phyloP scores from a whole-genome alignment of 768 basidiomycete species.

The Pholiota conissans region DNA sequence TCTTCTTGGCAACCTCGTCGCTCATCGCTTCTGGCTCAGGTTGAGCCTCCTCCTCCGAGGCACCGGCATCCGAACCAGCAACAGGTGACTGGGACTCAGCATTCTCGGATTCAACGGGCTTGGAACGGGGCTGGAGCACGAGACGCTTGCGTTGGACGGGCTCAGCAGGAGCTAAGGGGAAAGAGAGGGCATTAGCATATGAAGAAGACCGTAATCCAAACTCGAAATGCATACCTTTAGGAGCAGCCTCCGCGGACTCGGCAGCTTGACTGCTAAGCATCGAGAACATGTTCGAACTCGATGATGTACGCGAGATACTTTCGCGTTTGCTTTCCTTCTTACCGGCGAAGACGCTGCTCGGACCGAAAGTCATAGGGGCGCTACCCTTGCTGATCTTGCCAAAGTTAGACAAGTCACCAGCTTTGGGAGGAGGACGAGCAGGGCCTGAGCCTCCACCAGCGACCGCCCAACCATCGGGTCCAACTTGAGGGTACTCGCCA shows the following conservation, averaged over 20 bases:
- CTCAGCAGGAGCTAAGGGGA: conserved; percentile 39
- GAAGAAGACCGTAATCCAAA: neutral
- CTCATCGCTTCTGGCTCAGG: conserved; percentile 48
- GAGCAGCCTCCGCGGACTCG: conserved; percentile 48
- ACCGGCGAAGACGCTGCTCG: conserved; percentile 78
- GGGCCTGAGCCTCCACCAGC: conserved; percentile 46
- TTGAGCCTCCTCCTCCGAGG: conserved; percentile 49
- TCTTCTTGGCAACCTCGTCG: conserved; percentile 66
- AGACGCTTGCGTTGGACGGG: conserved; percentile 66
- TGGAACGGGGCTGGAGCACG: conserved; percentile 77
- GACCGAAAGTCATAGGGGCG: conserved; percentile 72
- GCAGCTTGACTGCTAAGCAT: conserved; percentile 67
- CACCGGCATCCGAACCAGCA: conserved; percentile 49
- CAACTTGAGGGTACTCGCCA: conserved; percentile 53
- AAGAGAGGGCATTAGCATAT: conserved; percentile 4
- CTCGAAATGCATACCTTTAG: conserved; percentile 45
- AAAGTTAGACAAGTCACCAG: conserved; percentile 84
- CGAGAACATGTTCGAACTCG: conserved; percentile 85
- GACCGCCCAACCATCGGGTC: conserved; percentile 89
- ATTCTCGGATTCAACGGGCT: conserved; percentile 48
- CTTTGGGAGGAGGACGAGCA: conserved; percentile 67
- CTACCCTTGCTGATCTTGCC: conserved; percentile 77
- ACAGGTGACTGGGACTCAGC: conserved; percentile 42
- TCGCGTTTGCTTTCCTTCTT: conserved; percentile 72
- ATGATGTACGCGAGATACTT: conserved; percentile 77